Evolutionary conservation across 495 filamentous ascomycete species (phyloP), one percentile per base, ranked within the genome.

Genomic region (Trichocladium uniseriatum): DNA sequence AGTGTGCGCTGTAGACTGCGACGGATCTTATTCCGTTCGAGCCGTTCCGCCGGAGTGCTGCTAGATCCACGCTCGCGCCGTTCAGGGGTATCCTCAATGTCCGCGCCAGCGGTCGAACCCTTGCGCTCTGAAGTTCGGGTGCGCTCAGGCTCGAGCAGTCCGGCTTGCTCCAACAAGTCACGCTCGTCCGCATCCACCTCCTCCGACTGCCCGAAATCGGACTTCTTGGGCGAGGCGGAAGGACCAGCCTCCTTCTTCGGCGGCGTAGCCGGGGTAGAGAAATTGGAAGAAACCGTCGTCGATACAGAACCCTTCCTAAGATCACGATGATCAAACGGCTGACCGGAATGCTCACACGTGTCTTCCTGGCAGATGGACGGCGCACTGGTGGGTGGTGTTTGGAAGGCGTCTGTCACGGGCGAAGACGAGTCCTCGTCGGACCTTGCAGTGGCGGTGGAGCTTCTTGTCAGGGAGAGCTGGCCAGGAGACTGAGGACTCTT

Each of bases 1-100:
- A 98, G 75, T n/a, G 89, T 94, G 38, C 89, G 82, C 56, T 95
- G 90, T n/a, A 98, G 72, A 66, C 90, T 94, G 47, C 87, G 87
- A 14, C 92, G 84, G 29, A 84, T 81, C 46, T 80, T 89, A 65
- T 62, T 72, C 44, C 70, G 74, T 38, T 80, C 76, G 19, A 58
- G 28, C 27, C 67, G 69, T 2, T 79, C 73, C 37, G 55, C 64
- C 2, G 65, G 61, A 13, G 45, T 29, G 6, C 64, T 57, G 35
- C 58, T 51, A 15, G 52, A 52, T 19, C 56, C 45, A 20, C 63
- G 64, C 18, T 66, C 61, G 2, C 61, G 62, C 9, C 57, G 64
- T 40, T 71, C 66, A 1, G 61, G 54, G 3, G 54, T 55, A 18
- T 58, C 63, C 39, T 62, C 68, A 5, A 52, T 54, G 14, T 62